These are phyloP conservation scores for Austroboletus novae-zelandiae DNA, from an alignment of 1,284 basidiomycete species.

Conservation along the genomic window DNA sequence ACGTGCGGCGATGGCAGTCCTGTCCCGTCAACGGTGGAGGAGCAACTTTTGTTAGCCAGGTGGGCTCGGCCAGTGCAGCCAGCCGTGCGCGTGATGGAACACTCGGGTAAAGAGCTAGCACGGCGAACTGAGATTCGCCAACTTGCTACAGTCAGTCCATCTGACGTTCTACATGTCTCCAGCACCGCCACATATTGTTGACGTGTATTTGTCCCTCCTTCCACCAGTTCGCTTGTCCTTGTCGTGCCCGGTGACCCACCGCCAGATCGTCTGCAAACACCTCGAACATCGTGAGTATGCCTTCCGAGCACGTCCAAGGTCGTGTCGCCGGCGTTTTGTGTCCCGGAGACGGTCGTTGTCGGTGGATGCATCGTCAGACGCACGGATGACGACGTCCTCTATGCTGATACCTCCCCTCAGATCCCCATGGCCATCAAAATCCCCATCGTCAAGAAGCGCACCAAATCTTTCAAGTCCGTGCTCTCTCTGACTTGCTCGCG, in stretches of 20 bases:
- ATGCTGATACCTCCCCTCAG: conserved; percentile 33
- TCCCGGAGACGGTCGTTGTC: neutral
- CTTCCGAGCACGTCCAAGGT: neutral
- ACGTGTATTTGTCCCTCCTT: conserved; percentile 18
- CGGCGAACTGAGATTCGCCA: too few species aligned
- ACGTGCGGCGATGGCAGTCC: conserved; percentile 6
- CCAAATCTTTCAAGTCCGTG: conserved; percentile 89
- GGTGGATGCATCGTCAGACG: conserved; percentile 33
- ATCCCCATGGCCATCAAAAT: conserved; percentile 80
- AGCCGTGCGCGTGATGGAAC: neutral
- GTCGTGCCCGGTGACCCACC: neutral
- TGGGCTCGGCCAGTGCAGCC: neutral
- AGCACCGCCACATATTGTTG: conserved; percentile 31
- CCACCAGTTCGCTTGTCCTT: neutral
- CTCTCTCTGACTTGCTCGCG: neutral
- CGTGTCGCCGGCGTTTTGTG: neutral
- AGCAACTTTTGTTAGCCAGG: neutral
- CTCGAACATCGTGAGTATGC: conserved; percentile 40
- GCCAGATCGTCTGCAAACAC: conserved; percentile 31
- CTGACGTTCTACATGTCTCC: neutral
- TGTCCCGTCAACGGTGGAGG: neutral
- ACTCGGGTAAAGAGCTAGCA: neutral
- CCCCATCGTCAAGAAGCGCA: conserved; percentile 95
- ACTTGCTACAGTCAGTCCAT: neutral
- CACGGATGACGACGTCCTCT: conserved; percentile 29